These are phyloP conservation scores for Acanthamoeba triangularis DNA, from an alignment of 208 protist species.

Conservation along the genomic window DNA sequence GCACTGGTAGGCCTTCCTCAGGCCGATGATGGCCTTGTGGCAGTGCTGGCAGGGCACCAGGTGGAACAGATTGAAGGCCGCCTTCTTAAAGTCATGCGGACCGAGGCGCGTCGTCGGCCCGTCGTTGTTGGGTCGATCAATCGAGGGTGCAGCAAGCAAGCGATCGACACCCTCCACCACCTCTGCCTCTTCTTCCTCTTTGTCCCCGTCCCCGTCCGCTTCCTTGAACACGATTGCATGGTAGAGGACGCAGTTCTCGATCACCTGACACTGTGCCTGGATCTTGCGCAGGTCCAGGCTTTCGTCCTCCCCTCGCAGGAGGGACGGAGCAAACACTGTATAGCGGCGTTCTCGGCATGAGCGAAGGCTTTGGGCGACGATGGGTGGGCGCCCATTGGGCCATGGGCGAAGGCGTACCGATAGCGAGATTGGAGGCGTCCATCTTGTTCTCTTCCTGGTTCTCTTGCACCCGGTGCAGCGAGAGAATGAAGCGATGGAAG, in stretches of 20 bases:
- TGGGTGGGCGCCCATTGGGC: no score
- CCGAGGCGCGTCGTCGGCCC: not conserved
- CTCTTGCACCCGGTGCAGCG: not conserved
- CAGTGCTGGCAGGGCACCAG: not conserved
- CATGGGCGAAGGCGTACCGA: not conserved
- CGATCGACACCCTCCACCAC: not conserved
- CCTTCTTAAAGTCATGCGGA: not conserved
- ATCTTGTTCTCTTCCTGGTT: constrained; percentile 2
- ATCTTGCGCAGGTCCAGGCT: not conserved
- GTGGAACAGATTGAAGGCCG: not conserved
- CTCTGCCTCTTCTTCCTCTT: not conserved
- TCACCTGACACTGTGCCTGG: not conserved
- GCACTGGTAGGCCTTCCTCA: not conserved
- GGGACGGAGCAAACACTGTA: constrained; percentile 2
- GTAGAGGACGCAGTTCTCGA: not conserved
- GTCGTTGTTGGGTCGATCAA: not conserved
- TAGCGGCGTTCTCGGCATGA: not conserved
- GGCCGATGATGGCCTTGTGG: not conserved
- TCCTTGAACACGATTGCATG: not conserved
- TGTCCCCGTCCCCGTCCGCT: not conserved
- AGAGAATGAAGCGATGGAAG: not conserved
- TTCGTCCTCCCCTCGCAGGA: not conserved
- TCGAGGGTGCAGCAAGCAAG: not conserved
- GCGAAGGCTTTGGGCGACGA: not conserved
- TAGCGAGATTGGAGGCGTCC: constrained; percentile 9